Percentiles rank a stretch among this genome's conserved stretches.
These are phyloP conservation scores for Psidium friedrichsthalianum DNA, from an alignment of 345 rosid species.

Conservation along the genomic window DNA sequence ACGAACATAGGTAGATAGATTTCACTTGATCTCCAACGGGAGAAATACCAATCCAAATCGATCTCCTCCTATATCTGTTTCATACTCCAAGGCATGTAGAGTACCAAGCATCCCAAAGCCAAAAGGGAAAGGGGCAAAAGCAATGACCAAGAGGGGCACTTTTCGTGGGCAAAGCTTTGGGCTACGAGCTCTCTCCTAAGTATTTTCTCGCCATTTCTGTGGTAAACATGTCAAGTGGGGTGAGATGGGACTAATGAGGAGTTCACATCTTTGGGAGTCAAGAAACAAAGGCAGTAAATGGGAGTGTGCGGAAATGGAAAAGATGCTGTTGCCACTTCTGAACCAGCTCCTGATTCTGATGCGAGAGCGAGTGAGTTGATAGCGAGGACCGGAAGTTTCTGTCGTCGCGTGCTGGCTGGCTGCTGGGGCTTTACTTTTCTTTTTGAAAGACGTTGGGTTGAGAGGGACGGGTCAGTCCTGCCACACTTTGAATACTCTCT, in stretches of 20 bases:
- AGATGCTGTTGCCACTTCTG: neutral
- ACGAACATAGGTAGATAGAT: neutral
- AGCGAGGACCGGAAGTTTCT: neutral
- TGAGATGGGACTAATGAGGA: neutral
- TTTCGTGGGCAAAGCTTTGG: neutral
- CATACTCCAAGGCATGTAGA: neutral
- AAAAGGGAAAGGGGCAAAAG: neutral
- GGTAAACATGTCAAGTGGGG: neutral
- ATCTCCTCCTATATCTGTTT: neutral
- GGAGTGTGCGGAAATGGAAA: neutral
- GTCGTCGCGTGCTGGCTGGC: neutral
- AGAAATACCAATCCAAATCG: neutral
- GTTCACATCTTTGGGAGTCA: neutral
- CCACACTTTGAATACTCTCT: neutral
- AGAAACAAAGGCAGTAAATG: neutral
- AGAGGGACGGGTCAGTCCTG: conserved; percentile 12
- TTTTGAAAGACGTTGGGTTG: neutral
- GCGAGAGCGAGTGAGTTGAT: neutral
- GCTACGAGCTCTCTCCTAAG: neutral
- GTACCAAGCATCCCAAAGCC: neutral
- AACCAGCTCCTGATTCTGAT: neutral
- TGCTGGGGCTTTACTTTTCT: neutral
- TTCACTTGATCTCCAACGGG: neutral
- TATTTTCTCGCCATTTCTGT: neutral
- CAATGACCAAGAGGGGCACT: neutral